Base-by-base conservation (phyloP, 345 rosid species). In the Erysimum cheiranthoides region DNA sequence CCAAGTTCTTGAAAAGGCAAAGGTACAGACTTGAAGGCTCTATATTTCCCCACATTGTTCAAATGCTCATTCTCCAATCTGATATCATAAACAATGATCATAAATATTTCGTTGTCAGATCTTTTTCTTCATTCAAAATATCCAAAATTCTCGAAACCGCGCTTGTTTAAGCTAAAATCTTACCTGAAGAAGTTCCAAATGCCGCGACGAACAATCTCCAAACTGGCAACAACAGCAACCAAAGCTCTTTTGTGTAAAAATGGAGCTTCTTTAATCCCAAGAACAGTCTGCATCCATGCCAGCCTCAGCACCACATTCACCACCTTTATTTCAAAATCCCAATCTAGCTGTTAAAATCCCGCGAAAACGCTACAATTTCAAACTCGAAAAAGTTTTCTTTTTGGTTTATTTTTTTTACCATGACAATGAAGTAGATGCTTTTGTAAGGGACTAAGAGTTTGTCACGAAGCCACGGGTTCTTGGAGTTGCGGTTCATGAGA, bases 161-260 rank as follows among this genome's bases (percentile, higher is more conserved):
- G 25, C 25, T 1, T 21, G 25, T 21, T 1, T 21, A 46, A 47
- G 16, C 16, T 12, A 43, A 11, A 18, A 43, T 13, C 5, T 5
- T 76, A 92, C 98, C 98, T 90, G 86, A 93, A 90, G 64, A 90
- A 90, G 78, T 90, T 93, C 90, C 95, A 93, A 39, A 93, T 85
- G 39, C 96, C 96, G 6, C 95, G 88, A 7, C 96, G 89, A 62
- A 93, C 58, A 73, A 93, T 89, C 85, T 93, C 98, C 73, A 90
- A 76, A 78, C 86, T 42, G 3, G 85, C 86, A 76, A 93, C 68
- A 50, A 88, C 73, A 47, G 87, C 89, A 63, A 39, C 74, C 56
- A 92, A 70, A 68, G 89, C 93, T 72, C 73, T 77, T 39, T 68
- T 66, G 35, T 86, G 94, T 67, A 92, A 70, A 78, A 82, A 84